These are phyloP conservation scores for Cercospora sojina DNA, from an alignment of 2,329 filamentous ascomycete genomes.

Conservation along the genomic window DNA sequence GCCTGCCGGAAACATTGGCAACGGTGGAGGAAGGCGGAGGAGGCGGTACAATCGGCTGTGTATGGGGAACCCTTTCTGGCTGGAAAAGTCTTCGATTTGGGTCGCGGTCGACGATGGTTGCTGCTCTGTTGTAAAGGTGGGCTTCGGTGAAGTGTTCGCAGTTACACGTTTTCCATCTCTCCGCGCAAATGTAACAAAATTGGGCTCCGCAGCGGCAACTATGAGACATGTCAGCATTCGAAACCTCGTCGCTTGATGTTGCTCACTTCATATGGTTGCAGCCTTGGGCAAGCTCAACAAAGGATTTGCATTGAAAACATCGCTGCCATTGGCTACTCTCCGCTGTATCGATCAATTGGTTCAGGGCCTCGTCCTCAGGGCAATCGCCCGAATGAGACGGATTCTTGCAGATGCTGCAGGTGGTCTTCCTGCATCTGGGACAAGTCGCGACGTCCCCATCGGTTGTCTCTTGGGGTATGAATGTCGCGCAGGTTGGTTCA, in stretches of 20 bases:
- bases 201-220: conserved; percentile 33
- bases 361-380: conserved; percentile 44
- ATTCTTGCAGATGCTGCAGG: conserved; percentile 55
- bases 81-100: conserved; percentile 18
- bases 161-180: conserved; percentile 31
- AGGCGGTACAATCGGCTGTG: conserved; percentile 14
- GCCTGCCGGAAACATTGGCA: background rate
- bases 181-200: conserved; percentile 36
- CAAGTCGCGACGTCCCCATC: conserved; percentile 44
- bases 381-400: conserved; percentile 51
- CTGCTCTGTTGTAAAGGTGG: conserved; percentile 22
- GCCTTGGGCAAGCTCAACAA: conserved; percentile 54
- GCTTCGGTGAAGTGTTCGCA: conserved; percentile 29
- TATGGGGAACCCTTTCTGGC: conserved; percentile 13
- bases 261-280: conserved; percentile 60
- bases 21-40: background rate
- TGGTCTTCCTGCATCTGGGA: conserved; percentile 43
- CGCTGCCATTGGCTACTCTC: conserved; percentile 52
- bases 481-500: conserved; percentile 45
- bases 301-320: conserved; percentile 47
- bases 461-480: conserved; percentile 45
- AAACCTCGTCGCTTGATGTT: conserved; percentile 24
- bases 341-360: conserved; percentile 47
- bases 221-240: background rate
- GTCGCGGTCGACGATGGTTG: conserved; percentile 21